Base-by-base conservation (phyloP, 495 filamentous ascomycete genomes). In the Penicillium atrosanguineum region DNA sequence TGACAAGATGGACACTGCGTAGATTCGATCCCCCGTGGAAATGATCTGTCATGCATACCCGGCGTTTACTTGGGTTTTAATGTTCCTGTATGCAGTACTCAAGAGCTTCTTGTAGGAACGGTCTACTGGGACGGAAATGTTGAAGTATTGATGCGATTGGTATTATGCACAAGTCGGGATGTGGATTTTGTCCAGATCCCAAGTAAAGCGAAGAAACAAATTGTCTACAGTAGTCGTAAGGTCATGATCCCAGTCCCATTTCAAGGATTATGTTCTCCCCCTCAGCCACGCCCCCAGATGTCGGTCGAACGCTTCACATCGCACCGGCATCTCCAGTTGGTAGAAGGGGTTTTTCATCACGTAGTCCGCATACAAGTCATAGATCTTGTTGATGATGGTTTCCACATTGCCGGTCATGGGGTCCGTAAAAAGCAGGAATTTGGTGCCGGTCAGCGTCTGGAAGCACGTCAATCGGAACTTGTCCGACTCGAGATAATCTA, bases 261-360 rank as follows among this genome's bases (percentile, higher is more conserved):
- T 31, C 6, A 7, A 15, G 18, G 19, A 31, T 51, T 63, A 74
- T 47, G 69, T 61, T 59, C 70, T 62, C 48, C 67, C 69, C 44
- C 71, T 59, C 63, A 77, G 54, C 69, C 72, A 78, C 20, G 68
- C 72, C 4, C 78, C 79, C 62, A 98, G 70, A 71, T 87, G 86
- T 64, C 94, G 77, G 63, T 98, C 94, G 72, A 96, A 98, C 48
- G 87, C 86, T 70, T 97, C 94, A 72, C 92, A 95, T 54, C 94
- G 78, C 38, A 98, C 83, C 46, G 94, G 94, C 94, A 97, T 98
- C 77, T 98, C 94, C 26, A 93, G 78, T 67, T 92, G 89, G 72
- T 97, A 97, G 65, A 98, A 98, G 9, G 95, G 95, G 71, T 97
- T 98, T 79, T 97, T 97, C 91, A 96, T 96, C 61, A 97, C 94